Conservation (phyloP, 768 basidiomycete genomes). For the Agaricus subrufescens region DNA sequence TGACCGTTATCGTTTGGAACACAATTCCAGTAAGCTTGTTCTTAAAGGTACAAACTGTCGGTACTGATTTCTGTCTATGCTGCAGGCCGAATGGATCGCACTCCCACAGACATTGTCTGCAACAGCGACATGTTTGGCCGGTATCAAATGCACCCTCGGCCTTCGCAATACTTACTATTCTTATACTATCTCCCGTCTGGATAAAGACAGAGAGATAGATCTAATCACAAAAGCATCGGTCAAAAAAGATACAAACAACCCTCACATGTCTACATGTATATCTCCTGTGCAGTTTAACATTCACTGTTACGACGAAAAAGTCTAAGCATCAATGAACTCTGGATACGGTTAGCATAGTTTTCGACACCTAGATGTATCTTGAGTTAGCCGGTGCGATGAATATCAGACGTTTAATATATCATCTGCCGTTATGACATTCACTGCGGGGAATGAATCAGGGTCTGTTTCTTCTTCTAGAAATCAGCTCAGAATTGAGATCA, state of each 20-base stretch:
- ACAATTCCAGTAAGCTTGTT: constrained; percentile 14
- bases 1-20: constrained; percentile 17
- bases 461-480: not conserved
- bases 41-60: not conserved
- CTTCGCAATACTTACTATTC: constrained; percentile 23
- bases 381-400: not conserved
- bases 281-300: too few species aligned
- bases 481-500: not conserved
- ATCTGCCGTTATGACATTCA: not conserved
- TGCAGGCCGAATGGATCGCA: constrained; percentile 74
- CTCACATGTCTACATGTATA: too few species aligned
- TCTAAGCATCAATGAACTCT: not conserved
- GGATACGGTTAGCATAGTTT: not conserved
- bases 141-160: constrained; percentile 22
- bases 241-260: not conserved
- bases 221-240: not conserved
- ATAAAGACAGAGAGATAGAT: not conserved
- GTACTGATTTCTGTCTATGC: not conserved
- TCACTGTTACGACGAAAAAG: too few species aligned
- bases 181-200: not conserved
- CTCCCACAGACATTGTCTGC: constrained; percentile 81
- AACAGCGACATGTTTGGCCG: constrained; percentile 37
- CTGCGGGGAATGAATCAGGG: not conserved
- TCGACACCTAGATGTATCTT: not conserved
- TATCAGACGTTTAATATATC: not conserved